Base-by-base conservation (phyloP, 257 asterid species). In the Coffea eugenioides region DNA sequence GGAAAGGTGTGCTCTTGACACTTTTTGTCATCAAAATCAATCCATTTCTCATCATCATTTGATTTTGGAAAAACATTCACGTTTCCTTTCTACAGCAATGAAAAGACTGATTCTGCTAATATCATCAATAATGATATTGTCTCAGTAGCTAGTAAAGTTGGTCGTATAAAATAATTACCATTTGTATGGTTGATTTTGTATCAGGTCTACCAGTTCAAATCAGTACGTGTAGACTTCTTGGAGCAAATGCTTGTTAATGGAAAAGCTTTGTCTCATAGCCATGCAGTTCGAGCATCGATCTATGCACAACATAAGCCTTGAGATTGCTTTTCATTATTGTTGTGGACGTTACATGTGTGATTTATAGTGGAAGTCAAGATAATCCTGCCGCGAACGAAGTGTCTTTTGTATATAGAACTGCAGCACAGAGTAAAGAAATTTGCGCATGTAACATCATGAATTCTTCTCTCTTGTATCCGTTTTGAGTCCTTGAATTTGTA, bases 221-320 rank as follows among this genome's bases (percentile, higher is more conserved):
- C 97, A 25, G 91, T 93, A 52, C 96, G 99, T 8, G 90, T 91
- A 25, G 98, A 95, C 79, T 92, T 90, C 88, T 68, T 92, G 86
- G 95, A 93, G 81, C 99, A 95, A 89, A 85, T 93, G 82, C 89
- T 93, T 20, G 98, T 95, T 79, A 95, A 95, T 80, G 98, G 98
- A 80, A 92, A 89, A 77, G 73, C 83, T 69, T 67, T 92, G 86
- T 79, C 93, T 0, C 88, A 88, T 52, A 88, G 82, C 64, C 86
- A 87, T 51, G 90, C 90, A 56, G 88, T 87, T 69, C 92, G 81
- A 77, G 85, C 96, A 45, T 92, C 97, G 62, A 90, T 95, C 51
- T 90, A 80, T 61, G 94, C 97, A 15, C 97, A 93, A 87, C 94
- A 90, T 87, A 93, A 90, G 92, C 85, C 93, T 7, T 93, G 86